phyloP scores from a whole-genome alignment of 140 eudicot species.

The Flaveria floridana region DNA sequence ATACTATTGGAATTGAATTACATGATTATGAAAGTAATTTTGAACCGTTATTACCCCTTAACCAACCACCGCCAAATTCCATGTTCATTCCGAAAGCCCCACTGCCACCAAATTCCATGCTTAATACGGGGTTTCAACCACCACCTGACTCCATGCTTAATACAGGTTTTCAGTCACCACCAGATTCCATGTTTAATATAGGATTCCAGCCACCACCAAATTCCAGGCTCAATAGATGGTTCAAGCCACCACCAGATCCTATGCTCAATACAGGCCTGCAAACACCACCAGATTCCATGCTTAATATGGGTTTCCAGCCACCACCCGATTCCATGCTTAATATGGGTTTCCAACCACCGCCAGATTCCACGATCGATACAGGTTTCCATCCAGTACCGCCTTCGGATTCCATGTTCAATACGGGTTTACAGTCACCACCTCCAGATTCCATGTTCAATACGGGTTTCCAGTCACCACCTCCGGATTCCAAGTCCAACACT shows the following conservation, averaged over 20 bases:
- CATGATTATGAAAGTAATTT: slow-evolving; percentile 20
- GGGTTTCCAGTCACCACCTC: slow-evolving; percentile 20
- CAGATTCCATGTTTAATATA: background rate
- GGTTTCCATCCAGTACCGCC: slow-evolving; percentile 18
- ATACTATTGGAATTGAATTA: slow-evolving; percentile 1
- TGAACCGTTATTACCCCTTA: slow-evolving; percentile 25
- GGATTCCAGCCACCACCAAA: slow-evolving; percentile 39
- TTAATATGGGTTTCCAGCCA: slow-evolving; percentile 3
- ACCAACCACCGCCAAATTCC: slow-evolving; percentile 42
- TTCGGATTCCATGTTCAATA: slow-evolving; percentile 16
- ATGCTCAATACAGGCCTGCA: background rate
- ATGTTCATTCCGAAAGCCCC: slow-evolving; percentile 19
- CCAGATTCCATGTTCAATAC: slow-evolving; percentile 26
- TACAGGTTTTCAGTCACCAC: slow-evolving; percentile 1
- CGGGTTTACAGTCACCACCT: slow-evolving; percentile 10
- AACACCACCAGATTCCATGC: slow-evolving; percentile 19
- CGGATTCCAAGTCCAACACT: background rate
- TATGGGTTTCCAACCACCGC: slow-evolving; percentile 32
- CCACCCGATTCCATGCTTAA: slow-evolving; percentile 40
- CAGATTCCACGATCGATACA: background rate
- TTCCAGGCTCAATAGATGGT: slow-evolving; percentile 30
- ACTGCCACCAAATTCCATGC: slow-evolving; percentile 24
- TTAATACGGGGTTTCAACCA: slow-evolving; percentile 15
- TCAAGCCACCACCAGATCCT: slow-evolving; percentile 29
- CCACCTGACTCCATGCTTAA: slow-evolving; percentile 39